A percentile compares a stretch with the other conserved stretches of the same genome.
These are phyloP conservation scores for Lipomyces orientalis DNA, from an alignment of 805 yeast genomes.

Conservation along the genomic window DNA sequence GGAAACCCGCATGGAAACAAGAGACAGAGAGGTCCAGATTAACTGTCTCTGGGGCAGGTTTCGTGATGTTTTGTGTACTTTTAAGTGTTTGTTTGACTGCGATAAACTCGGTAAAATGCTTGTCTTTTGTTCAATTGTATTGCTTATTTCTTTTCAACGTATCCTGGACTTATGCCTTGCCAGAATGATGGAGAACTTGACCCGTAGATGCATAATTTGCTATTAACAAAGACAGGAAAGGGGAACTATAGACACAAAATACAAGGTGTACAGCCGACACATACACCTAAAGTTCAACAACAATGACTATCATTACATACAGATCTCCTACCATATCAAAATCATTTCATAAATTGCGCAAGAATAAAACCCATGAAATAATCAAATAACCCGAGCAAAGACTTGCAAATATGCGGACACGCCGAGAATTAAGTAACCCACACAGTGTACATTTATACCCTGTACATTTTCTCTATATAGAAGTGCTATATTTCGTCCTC, in stretches of 20 bases:
- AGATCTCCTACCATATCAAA: background rate
- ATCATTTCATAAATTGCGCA: background rate
- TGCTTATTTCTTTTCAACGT: background rate
- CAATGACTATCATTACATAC: background rate
- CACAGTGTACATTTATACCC: background rate
- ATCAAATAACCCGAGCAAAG: background rate
- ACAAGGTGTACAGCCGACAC: background rate
- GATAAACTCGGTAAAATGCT: background rate
- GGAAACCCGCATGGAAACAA: constrained; percentile 39
- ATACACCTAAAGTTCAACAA: background rate
- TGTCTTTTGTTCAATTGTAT: background rate
- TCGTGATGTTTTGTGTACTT: background rate
- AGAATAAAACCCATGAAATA: background rate
- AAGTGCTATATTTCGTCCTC: constrained; percentile 47
- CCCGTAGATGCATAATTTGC: background rate
- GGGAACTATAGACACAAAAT: constrained; percentile 2
- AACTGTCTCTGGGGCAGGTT: background rate
- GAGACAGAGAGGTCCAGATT: constrained; percentile 26
- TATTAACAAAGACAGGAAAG: background rate
- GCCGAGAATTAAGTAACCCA: background rate
- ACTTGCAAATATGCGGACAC: background rate
- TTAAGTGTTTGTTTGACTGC: background rate
- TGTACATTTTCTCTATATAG: background rate
- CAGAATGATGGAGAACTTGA: background rate
- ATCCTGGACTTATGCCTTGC: background rate